Evolutionary conservation across 106 monocot species (phyloP), one percentile per base, ranked within the genome.

Genomic region (Xerophyta viscosa): DNA sequence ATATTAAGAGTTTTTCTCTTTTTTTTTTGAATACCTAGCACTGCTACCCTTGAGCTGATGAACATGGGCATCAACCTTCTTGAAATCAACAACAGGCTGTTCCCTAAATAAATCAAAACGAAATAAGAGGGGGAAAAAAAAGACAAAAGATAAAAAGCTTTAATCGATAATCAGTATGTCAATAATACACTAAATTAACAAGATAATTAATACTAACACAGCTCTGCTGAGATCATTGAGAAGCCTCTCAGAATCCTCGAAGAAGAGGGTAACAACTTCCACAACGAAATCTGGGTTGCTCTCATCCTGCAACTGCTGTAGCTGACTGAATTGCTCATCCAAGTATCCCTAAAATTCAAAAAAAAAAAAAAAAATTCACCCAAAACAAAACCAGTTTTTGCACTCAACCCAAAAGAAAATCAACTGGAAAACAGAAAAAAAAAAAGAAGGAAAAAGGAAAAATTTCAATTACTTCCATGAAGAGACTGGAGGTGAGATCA

Each of bases 31-130:
- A 29, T 52, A 85, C 87, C 87, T 87, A 31, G 82, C 67, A 47
- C 82, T 87, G 65, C 81, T 71, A 7, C 87, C 87, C 57, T 82
- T 87, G 37, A 87, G 56, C 64, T 87, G 87, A 57, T 87, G 87
- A 25, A 81, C 82, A 56, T 71, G 47, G 29, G 68, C 71, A 58
- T 78, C 77, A 8, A 82, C 63, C 57, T 58, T 78, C 29, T 57
- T 66, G 60, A 71, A 87, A 65, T 82, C 74, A 37, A 78, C 77
- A 46, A 46, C 31, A 8, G 54, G 67, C 26, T 68, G 66, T 26
- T 73, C 49, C 11, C 78, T 77, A 37, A 15, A 28, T 18, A 24
- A n/a, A n/a, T n/a, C n/a, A 7, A 12, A 39, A 25, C 19, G 10
- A 48, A 28, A 20, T 7, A 41, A 17, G 6, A 17, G 24, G 33